phyloP scores from a whole-genome alignment of 768 basidiomycete genomes.

The Dioszegia crocea region DNA sequence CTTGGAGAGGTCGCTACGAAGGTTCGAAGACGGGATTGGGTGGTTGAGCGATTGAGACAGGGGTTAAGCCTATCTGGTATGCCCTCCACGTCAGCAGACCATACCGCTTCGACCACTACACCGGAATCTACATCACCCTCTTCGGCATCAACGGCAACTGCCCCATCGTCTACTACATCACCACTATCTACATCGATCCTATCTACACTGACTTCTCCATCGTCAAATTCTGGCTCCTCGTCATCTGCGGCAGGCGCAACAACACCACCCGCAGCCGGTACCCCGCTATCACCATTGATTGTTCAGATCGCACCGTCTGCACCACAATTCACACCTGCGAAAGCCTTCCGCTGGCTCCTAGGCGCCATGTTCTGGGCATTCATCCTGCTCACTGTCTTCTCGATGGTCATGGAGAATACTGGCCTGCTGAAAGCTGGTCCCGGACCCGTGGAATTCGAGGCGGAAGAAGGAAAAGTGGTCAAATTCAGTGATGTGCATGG shows the following conservation, averaged over 20 bases:
- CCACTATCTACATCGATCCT: conserved; percentile 7
- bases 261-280: conserved; percentile 52
- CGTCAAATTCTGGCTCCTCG: conserved; percentile 59
- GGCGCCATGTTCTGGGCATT: conserved; percentile 37
- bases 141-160: not conserved
- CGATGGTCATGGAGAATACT: conserved; percentile 86
- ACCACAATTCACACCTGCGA: conserved; percentile 29
- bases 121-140: conserved; percentile 4
- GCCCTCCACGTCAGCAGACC: not conserved
- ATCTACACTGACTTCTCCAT: conserved; percentile 13
- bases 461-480: conserved; percentile 68
- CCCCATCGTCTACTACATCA: conserved; percentile 6
- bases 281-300: conserved; percentile 43
- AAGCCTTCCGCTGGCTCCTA: conserved; percentile 28
- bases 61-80: not conserved
- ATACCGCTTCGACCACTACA: not conserved
- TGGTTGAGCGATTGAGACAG: conserved; percentile 7
- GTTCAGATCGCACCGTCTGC: conserved; percentile 43
- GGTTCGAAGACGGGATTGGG: conserved; percentile 60
- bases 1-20: conserved; percentile 58
- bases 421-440: conserved; percentile 81
- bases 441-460: conserved; percentile 75
- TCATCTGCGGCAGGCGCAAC: conserved; percentile 58
- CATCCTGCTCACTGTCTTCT: conserved; percentile 71
- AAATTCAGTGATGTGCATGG: conserved; percentile 96